Conservation (phyloP, 495 filamentous ascomycete species). For the Choiromyces venosus region DNA sequence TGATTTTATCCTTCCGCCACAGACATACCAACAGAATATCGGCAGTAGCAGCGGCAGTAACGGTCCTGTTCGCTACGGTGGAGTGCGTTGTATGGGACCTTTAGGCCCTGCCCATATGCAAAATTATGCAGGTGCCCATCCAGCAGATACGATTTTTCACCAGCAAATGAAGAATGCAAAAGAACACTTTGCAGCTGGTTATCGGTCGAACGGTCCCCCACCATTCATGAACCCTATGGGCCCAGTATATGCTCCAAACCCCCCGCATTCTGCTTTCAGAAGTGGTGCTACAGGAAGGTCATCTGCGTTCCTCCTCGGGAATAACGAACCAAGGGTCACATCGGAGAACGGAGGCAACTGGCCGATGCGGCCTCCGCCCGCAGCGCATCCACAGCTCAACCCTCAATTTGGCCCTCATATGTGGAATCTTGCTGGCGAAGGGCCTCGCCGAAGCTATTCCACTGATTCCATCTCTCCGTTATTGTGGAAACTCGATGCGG, state of each 20-base stretch:
- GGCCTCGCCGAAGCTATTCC: constrained; percentile 24
- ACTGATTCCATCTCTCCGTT: constrained; percentile 30
- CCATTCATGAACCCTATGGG: constrained; percentile 22
- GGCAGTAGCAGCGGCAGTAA: constrained; percentile 27
- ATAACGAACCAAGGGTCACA: constrained; percentile 11
- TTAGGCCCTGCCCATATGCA: constrained; percentile 19
- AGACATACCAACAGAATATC: constrained; percentile 22
- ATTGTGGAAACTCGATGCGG: constrained; percentile 24
- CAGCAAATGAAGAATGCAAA: constrained; percentile 25
- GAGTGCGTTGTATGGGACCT: constrained; percentile 36
- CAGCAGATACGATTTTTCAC: constrained; percentile 27
- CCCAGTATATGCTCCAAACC: constrained; percentile 37
- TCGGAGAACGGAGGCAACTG: constrained; percentile 17
- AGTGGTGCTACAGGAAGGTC: constrained; percentile 6
- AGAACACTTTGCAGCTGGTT: constrained; percentile 27
- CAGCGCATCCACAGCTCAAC: constrained; percentile 14
- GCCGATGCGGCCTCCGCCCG: constrained; percentile 29
- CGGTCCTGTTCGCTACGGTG: constrained; percentile 31
- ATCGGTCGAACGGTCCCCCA: constrained; percentile 17
- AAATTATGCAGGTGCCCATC: constrained; percentile 19
- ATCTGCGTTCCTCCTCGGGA: constrained; percentile 13
- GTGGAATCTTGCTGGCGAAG: constrained; percentile 14
- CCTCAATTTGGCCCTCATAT: constrained; percentile 10
- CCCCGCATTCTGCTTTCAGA: constrained; percentile 27
- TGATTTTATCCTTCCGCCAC: constrained; percentile 29